Evolutionary conservation across 345 rosid species (phyloP).

Genomic region (Corchorus capsularis): DNA sequence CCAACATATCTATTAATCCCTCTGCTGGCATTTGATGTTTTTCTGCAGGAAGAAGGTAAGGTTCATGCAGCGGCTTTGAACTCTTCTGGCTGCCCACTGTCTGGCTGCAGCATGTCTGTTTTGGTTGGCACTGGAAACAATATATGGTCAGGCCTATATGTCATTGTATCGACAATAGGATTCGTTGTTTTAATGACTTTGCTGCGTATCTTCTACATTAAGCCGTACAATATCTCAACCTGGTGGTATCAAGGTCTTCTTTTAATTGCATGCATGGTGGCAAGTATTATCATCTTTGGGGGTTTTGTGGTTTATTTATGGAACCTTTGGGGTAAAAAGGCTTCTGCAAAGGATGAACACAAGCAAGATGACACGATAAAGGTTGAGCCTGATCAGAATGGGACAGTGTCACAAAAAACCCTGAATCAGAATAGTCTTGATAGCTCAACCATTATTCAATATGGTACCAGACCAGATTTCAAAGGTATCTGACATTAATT

Average conservation of each 20-base stretch:
- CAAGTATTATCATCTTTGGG: constrained; percentile 63
- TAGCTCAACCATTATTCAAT: constrained; percentile 36
- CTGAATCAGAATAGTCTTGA: constrained; percentile 17
- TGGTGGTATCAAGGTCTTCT: constrained; percentile 95
- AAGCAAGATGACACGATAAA: constrained; percentile 13
- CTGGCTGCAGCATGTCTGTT: constrained; percentile 61
- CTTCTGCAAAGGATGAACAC: constrained; percentile 22
- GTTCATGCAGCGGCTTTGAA: constrained; percentile 21
- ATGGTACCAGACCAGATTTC: constrained; percentile 88
- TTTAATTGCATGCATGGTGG: constrained; percentile 64
- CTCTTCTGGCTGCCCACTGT: constrained; percentile 37
- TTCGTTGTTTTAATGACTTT: constrained; percentile 46
- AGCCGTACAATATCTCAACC: constrained; percentile 44
- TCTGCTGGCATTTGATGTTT: background rate
- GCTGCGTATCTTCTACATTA: constrained; percentile 55
- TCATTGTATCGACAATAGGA: constrained; percentile 57
- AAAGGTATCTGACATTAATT: constrained; percentile 43
- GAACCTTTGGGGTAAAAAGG: constrained; percentile 61
- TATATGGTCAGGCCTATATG: constrained; percentile 74
- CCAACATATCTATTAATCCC: background rate
- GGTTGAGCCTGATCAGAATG: constrained; percentile 13
- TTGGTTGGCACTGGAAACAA: constrained; percentile 80
- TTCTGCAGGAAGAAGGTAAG: constrained; percentile 77
- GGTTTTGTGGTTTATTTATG: constrained; percentile 69
- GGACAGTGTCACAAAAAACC: constrained; percentile 19